These are phyloP conservation scores for Phytopythium montanum DNA, from an alignment of 352 stramenopile species.

Conservation along the genomic window DNA sequence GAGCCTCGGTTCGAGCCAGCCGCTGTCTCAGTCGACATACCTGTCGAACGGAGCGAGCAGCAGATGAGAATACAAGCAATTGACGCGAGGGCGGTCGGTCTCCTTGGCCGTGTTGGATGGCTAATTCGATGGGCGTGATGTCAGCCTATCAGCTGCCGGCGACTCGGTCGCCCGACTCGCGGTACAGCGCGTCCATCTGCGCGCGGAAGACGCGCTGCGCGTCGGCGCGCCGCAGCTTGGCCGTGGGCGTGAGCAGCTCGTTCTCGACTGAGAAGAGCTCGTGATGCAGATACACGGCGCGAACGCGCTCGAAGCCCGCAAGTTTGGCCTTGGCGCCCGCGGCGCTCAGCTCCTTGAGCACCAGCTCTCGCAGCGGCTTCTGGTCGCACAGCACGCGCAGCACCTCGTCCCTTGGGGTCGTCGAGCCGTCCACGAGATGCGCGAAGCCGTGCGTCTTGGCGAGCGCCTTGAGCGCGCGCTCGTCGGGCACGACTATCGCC, in stretches of 20 bases:
- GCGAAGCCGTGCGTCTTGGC: constrained; percentile 33
- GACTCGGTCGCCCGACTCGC: constrained; percentile 50
- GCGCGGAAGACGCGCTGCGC: constrained; percentile 56
- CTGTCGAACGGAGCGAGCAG: not conserved
- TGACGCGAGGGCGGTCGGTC: not conserved
- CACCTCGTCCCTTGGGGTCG: not conserved
- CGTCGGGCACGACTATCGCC: constrained; percentile 90
- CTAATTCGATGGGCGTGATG: not conserved
- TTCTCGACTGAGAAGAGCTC: constrained; percentile 93
- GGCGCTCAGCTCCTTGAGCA: constrained; percentile 56
- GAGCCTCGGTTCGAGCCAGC: not conserved
- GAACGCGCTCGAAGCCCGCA: constrained; percentile 92
- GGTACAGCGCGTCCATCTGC: constrained; percentile 71
- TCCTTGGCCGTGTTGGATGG: not conserved
- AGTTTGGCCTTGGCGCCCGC: constrained; percentile 59
- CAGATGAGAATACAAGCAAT: not conserved
- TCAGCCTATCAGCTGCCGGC: constrained; percentile 10
- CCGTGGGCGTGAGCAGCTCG: constrained; percentile 94
- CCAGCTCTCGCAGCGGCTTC: constrained; percentile 25
- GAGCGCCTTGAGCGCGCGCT: constrained; percentile 27
- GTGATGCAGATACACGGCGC: constrained; percentile 88
- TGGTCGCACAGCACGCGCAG: constrained; percentile 60
- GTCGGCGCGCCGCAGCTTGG: constrained; percentile 93
- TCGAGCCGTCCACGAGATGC: constrained; percentile 11
- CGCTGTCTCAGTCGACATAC: not conserved